These are phyloP conservation scores for Acanthamoeba healyi DNA, from an alignment of 208 protist genomes.

Conservation along the genomic window DNA sequence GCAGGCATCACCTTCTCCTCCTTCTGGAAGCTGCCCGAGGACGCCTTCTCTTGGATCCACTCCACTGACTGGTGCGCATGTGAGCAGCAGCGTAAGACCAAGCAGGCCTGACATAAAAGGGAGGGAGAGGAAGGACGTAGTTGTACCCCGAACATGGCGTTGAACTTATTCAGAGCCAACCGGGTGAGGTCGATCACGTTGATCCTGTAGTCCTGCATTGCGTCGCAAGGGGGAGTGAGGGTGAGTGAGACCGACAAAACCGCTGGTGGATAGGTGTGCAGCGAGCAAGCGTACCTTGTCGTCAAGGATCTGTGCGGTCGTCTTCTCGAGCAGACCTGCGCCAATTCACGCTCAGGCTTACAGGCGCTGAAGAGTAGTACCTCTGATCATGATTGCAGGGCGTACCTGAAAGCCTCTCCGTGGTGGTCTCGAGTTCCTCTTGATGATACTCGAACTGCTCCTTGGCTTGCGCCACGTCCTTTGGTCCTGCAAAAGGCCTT, in stretches of 20 bases:
- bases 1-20: constrained; percentile 16
- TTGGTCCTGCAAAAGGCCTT: not conserved
- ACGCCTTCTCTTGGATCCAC: constrained; percentile 30
- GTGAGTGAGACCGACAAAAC: not conserved
- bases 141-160: constrained; percentile 49
- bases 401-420: constrained; percentile 29
- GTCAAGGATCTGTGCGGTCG: not conserved
- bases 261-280: too few species aligned
- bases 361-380: too few species aligned
- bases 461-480: constrained; percentile 37
- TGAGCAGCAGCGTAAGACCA: not conserved
- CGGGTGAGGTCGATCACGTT: constrained; percentile 45
- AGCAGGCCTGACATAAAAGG: not conserved
- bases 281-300: not conserved
- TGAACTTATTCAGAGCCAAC: constrained; percentile 44
- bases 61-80: constrained; percentile 12
- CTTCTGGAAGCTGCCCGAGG: not conserved
- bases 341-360: too few species aligned
- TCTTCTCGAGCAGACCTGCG: constrained; percentile 35
- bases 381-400: too few species aligned
- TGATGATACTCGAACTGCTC: constrained; percentile 64
- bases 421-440: constrained; percentile 43
- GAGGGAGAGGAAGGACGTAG: not conserved
- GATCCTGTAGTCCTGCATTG: constrained; percentile 31
- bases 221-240: not conserved